phyloP scores from a whole-genome alignment of 2,329 filamentous ascomycete species.

The Monosporascus sp. region DNA sequence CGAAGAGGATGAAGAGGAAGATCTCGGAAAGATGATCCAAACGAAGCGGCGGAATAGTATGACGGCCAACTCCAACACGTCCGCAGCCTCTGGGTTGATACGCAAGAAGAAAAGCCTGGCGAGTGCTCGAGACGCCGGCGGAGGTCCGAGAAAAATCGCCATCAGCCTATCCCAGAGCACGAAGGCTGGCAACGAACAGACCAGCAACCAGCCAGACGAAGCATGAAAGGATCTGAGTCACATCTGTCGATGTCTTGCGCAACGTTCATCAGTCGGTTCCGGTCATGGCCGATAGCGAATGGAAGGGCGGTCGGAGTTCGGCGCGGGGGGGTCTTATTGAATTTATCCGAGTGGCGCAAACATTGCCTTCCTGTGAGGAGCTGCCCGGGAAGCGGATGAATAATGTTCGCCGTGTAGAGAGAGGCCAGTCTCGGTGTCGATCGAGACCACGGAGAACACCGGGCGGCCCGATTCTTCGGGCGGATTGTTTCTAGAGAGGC shows the following conservation, averaged over 20 bases:
- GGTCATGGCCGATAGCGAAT: slow-evolving; percentile 16
- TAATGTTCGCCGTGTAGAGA: not conserved
- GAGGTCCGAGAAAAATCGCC: slow-evolving; percentile 48
- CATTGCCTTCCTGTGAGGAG: not conserved
- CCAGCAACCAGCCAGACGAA: slow-evolving; percentile 12
- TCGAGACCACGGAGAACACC: not conserved
- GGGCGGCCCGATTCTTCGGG: not conserved
- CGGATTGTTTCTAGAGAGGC: not conserved
- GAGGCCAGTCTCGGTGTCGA: not conserved
- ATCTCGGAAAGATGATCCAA: slow-evolving; percentile 74
- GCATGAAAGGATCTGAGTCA: slow-evolving; percentile 8
- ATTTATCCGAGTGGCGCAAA: slow-evolving; percentile 7
- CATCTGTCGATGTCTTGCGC: slow-evolving; percentile 8
- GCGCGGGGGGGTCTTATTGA: slow-evolving; percentile 14
- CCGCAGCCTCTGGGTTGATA: slow-evolving; percentile 32
- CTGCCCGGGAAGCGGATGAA: not conserved
- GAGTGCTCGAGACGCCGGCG: slow-evolving; percentile 32
- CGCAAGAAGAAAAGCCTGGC: slow-evolving; percentile 43
- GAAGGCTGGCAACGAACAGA: slow-evolving; percentile 24
- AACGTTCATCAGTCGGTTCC: slow-evolving; percentile 14
- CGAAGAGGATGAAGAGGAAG: slow-evolving; percentile 91
- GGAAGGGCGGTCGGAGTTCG: slow-evolving; percentile 25
- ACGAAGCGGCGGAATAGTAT: slow-evolving; percentile 58
- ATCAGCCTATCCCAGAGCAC: slow-evolving; percentile 49
- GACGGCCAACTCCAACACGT: slow-evolving; percentile 39